Base-by-base conservation (phyloP, 2,329 filamentous ascomycete genomes). In the Penicillium brevicompactum region DNA sequence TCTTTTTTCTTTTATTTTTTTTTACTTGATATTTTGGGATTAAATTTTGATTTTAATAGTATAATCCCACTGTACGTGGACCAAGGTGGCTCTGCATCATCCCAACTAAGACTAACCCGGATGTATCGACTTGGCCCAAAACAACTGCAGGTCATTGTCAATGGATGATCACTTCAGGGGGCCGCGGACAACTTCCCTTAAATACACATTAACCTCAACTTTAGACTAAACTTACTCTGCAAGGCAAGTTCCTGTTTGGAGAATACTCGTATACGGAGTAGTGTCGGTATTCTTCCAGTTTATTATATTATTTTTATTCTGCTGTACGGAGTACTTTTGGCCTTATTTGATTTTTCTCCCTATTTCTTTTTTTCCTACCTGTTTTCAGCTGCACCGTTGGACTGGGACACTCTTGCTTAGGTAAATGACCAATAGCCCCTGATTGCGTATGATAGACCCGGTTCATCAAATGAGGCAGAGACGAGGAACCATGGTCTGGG, bases 401-500 rank as follows among this genome's bases (percentile, higher is more conserved):
- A 40, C 47, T 40, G 38, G 34, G 27, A 14, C 18, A 31, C 13
- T 34, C 44, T 42, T 46, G 49, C 55, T 58, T 57, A 55, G 49
- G 59, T 58, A 61, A 56, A 22, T 46, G 27, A 16, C 21, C 55
- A 43, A 22, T 52, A n/a, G 44, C 63, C 63, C 62, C 63, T 66
- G 62, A 65, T 63, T 65, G 63, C 62, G 62, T 65, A 66, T 44
- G 57, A 61, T 63, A 58, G 60, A 56, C 58, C 63, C 57, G 56
- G 57, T 62, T 65, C 57, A 62, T 60, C 56, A 60, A 64, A 66
- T 63, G 60, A 65, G 53, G 49, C 27, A 61, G 37, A 59, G 40
- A 31, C 47, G 27, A 64, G 58, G 62, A 66, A 65, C 63, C 63
- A 66, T 66, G 63, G 63, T 66, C 63, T 60, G 62, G 62, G 60